These are phyloP conservation scores for Lactifluus volemus DNA, from an alignment of 768 basidiomycete species.

Conservation along the genomic window DNA sequence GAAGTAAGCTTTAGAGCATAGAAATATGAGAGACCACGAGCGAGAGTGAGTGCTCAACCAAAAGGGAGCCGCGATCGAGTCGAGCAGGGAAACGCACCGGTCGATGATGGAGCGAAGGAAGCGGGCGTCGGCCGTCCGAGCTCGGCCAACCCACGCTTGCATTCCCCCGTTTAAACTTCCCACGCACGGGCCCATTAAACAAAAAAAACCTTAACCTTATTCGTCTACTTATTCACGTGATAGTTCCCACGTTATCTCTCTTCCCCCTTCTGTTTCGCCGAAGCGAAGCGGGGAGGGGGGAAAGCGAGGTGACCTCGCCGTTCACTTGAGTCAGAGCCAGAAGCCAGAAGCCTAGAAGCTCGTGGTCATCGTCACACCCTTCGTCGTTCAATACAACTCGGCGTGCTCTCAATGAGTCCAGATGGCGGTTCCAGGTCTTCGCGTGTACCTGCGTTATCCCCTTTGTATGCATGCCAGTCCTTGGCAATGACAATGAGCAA, in stretches of 20 bases:
- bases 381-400: constrained; percentile 1
- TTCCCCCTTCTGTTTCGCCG: background rate
- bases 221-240: constrained; percentile 7
- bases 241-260: background rate
- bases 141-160: constrained; percentile 20
- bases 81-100: constrained; percentile 18
- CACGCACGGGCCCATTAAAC: constrained; percentile 21
- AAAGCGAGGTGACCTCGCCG: background rate
- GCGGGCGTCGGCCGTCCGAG: constrained; percentile 22
- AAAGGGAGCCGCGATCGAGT: constrained; percentile 26
- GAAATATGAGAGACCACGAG: constrained; percentile 25
- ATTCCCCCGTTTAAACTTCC: constrained; percentile 17
- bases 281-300: too few relatives aligned
- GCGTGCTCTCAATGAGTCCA: constrained; percentile 2
- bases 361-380: background rate
- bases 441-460: background rate
- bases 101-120: constrained; percentile 23
- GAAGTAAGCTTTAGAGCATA: constrained; percentile 15
- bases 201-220: constrained; percentile 22
- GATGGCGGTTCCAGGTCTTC: background rate
- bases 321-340: background rate
- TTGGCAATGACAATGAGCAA: background rate
- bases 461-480: background rate
- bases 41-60: constrained; percentile 29
- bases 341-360: background rate